phyloP scores from a whole-genome alignment of 768 basidiomycete genomes.

The Phallus indusiatus region DNA sequence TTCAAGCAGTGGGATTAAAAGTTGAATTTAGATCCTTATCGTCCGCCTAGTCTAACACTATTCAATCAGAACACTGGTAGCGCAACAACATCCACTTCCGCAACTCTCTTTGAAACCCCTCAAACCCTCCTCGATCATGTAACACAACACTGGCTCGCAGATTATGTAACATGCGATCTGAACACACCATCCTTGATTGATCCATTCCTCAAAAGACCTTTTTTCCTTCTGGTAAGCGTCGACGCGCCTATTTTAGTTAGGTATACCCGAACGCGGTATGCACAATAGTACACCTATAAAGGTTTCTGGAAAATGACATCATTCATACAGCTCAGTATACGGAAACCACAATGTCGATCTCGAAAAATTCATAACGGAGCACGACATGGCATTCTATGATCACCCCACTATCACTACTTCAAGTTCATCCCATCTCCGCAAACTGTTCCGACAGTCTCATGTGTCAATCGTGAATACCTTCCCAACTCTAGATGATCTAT shows the following conservation, averaged over 20 bases:
- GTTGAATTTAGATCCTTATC: not conserved
- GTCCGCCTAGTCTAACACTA: slow-evolving; percentile 1
- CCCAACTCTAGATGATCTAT: slow-evolving; percentile 38
- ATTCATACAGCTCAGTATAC: no score
- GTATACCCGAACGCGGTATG: slow-evolving; percentile 14
- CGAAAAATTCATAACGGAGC: slow-evolving; percentile 61
- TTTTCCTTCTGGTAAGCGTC: slow-evolving; percentile 74
- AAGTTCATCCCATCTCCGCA: slow-evolving; percentile 10
- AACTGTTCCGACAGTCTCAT: slow-evolving; percentile 41
- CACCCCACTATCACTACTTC: not conserved
- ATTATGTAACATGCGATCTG: slow-evolving; percentile 78
- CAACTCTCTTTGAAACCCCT: slow-evolving; percentile 35
- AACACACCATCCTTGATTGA: slow-evolving; percentile 45
- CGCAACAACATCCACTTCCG: slow-evolving; percentile 5
- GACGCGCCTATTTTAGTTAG: slow-evolving; percentile 53
- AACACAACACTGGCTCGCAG: slow-evolving; percentile 69
- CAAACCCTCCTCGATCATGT: slow-evolving; percentile 57
- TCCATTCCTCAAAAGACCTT: slow-evolving; percentile 76
- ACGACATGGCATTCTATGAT: slow-evolving; percentile 69
- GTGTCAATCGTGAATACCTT: slow-evolving; percentile 62
- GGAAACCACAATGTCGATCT: slow-evolving; percentile 22
- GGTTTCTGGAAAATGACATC: no score
- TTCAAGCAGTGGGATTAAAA: slow-evolving; percentile 37
- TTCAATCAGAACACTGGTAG: slow-evolving; percentile 10
- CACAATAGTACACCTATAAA: not conserved